These are phyloP conservation scores for Pythium insidiosum DNA, from an alignment of 352 stramenopile genomes.

Conservation along the genomic window DNA sequence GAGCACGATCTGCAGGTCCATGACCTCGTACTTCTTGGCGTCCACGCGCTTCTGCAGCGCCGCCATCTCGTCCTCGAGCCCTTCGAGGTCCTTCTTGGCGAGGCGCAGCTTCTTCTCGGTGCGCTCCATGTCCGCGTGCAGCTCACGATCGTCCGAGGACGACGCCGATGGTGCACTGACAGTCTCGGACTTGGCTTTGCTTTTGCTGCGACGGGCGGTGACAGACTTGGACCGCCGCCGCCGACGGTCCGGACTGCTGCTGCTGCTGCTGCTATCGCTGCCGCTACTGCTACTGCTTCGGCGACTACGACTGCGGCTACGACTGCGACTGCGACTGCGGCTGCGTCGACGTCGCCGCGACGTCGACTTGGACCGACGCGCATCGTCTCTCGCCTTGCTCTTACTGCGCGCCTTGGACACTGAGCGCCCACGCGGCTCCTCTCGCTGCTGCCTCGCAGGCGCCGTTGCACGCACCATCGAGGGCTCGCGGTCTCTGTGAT, in stretches of 20 bases:
- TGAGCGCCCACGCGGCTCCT: background rate
- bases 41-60: conserved; percentile 32
- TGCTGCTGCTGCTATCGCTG: conserved; percentile 1
- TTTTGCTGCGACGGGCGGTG: conserved; percentile 13
- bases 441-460: no score
- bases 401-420: conserved; percentile 1
- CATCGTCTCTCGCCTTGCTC: no score
- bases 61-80: conserved; percentile 26
- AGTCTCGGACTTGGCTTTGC: background rate
- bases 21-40: conserved; percentile 50
- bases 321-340: conserved; percentile 1
- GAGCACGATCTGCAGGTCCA: conserved; percentile 55
- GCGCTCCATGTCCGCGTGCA: conserved; percentile 38
- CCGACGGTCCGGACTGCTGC: conserved; percentile 11
- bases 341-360: background rate
- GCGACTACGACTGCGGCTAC: background rate
- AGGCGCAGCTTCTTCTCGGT: conserved; percentile 31
- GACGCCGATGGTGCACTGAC: background rate
- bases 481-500: no score
- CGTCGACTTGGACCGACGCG: background rate
- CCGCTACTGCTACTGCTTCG: background rate
- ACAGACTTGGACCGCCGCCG: conserved; percentile 27
- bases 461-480: no score
- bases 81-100: conserved; percentile 35
- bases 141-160: conserved; percentile 18